phyloP scores from a whole-genome alignment of 2,329 filamentous ascomycete genomes.

The Cercospora sesami region DNA sequence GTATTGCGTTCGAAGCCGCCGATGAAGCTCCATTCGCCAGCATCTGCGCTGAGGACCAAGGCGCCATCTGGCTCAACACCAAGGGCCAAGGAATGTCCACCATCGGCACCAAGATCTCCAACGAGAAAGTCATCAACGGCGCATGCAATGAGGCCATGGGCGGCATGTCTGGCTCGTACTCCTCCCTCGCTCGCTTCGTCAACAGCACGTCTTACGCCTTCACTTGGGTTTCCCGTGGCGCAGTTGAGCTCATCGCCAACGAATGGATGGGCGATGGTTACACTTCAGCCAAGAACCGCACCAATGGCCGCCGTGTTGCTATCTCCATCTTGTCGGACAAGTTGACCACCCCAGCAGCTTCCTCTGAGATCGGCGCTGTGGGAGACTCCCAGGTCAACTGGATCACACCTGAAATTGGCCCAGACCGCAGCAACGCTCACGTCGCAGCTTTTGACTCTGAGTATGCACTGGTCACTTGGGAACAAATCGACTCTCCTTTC shows the following conservation, averaged over 20 bases:
- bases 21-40: conserved; percentile 59
- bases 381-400: conserved; percentile 63
- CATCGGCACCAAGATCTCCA: conserved; percentile 59
- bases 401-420: conserved; percentile 51
- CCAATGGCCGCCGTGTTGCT: conserved; percentile 61
- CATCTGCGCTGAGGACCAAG: conserved; percentile 63
- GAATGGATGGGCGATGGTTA: conserved; percentile 60
- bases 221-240: conserved; percentile 63
- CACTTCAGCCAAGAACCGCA: conserved; percentile 55
- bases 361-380: conserved; percentile 53
- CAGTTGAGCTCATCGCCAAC: conserved; percentile 56
- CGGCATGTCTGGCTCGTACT: conserved; percentile 64
- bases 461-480: conserved; percentile 60
- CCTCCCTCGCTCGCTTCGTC: conserved; percentile 56
- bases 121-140: conserved; percentile 63
- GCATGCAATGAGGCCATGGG: conserved; percentile 59
- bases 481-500: conserved; percentile 58
- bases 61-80: conserved; percentile 65
- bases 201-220: conserved; percentile 58
- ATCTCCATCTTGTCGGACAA: conserved; percentile 60
- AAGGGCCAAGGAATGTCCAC: conserved; percentile 57
- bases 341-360: conserved; percentile 57
- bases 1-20: conserved; percentile 63
- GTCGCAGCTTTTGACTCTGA: conserved; percentile 56
- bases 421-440: conserved; percentile 61